phyloP scores from a whole-genome alignment of 2,329 filamentous ascomycete species.

The Penicillium sp. region DNA sequence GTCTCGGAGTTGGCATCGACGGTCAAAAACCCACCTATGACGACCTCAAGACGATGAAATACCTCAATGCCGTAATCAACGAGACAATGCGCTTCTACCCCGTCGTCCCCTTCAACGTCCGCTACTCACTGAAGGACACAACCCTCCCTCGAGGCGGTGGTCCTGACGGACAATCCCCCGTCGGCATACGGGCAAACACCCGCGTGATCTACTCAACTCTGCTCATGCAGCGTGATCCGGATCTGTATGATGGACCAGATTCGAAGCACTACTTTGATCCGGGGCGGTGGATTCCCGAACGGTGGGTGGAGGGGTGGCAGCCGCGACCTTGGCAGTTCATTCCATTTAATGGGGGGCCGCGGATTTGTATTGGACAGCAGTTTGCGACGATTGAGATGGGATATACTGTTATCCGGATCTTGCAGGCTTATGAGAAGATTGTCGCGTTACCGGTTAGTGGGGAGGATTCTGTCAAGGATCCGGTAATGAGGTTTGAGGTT shows the following conservation, averaged over 20 bases:
- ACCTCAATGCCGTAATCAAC: conserved; percentile 71
- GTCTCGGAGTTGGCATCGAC: conserved; percentile 64
- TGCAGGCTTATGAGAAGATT: conserved; percentile 48
- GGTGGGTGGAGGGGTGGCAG: conserved; percentile 55
- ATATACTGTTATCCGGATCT: conserved; percentile 50
- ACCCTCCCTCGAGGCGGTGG: conserved; percentile 70
- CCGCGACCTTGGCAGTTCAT: conserved; percentile 60
- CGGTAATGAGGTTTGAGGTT: conserved; percentile 43
- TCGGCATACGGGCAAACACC: conserved; percentile 54
- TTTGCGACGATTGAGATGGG: conserved; percentile 64
- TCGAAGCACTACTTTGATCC: conserved; percentile 46
- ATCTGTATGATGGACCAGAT: conserved; percentile 52
- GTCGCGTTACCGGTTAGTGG: conserved; percentile 38
- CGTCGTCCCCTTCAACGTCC: conserved; percentile 77
- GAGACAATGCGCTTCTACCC: conserved; percentile 80
- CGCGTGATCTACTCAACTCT: conserved; percentile 56
- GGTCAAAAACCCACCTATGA: conserved; percentile 65
- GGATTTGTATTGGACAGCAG: conserved; percentile 62
- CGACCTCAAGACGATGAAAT: conserved; percentile 86
- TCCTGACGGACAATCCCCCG: conserved; percentile 48
- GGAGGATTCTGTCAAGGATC: conserved; percentile 41
- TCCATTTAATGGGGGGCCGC: conserved; percentile 58
- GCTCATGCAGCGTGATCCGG: conserved; percentile 55
- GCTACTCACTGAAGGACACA: conserved; percentile 72
- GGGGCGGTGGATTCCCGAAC: conserved; percentile 53